phyloP scores from a whole-genome alignment of 202 grass and related monocot genomes.

The Cymbopogon flexuosus region DNA sequence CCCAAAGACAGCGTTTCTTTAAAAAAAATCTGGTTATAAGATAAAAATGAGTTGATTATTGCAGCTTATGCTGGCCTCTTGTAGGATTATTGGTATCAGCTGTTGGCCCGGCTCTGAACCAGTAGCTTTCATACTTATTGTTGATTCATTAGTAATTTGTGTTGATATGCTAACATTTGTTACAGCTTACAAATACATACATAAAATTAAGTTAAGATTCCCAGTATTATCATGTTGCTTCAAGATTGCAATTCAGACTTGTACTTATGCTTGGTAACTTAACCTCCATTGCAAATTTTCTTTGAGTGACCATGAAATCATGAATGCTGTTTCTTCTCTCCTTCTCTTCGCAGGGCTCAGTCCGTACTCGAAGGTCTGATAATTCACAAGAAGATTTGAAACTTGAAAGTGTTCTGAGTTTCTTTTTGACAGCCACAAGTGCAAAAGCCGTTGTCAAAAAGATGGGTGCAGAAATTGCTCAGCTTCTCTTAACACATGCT shows the following conservation, averaged over 20 bases:
- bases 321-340: not conserved
- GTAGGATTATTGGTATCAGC: not conserved
- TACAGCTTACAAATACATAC: slow-evolving; percentile 3
- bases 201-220: not conserved
- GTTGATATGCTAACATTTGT: not conserved
- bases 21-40: not conserved
- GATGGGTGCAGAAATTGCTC: slow-evolving; percentile 50
- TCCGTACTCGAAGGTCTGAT: slow-evolving; percentile 66
- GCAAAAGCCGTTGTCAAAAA: slow-evolving; percentile 69
- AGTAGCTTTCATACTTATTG: not conserved
- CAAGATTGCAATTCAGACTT: slow-evolving; percentile 2
- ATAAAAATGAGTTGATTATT: not conserved
- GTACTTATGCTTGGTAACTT: not conserved
- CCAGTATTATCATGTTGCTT: slow-evolving; percentile 10
- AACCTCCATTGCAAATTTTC: not conserved
- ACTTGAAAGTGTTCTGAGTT: slow-evolving; percentile 50
- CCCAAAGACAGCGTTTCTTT: not conserved
- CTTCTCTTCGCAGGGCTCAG: slow-evolving; percentile 43
- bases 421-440: slow-evolving; percentile 47
- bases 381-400: slow-evolving; percentile 51
- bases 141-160: not conserved
- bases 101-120: not conserved
- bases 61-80: not conserved
- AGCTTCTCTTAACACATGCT: slow-evolving; percentile 71
- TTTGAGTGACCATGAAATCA: not conserved